A percentile compares a stretch with the other conserved stretches of the same genome.
phyloP scores from a whole-genome alignment of 2,329 filamentous ascomycete species.

The Alternaria sp. region DNA sequence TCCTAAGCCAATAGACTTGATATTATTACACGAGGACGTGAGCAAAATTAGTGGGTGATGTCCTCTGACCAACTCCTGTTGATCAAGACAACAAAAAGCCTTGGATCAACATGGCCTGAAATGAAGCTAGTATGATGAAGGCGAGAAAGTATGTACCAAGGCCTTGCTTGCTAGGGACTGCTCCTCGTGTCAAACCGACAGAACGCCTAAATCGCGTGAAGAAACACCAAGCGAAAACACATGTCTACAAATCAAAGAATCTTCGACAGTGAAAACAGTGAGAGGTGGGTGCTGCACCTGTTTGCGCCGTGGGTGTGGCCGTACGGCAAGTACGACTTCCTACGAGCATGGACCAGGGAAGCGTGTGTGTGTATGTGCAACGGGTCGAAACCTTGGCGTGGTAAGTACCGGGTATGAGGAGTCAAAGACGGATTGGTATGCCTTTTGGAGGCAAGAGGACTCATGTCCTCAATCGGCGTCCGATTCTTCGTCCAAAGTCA shows the following conservation, averaged over 20 bases:
- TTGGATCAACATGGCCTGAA: background rate
- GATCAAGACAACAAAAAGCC: background rate
- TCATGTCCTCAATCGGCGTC: slow-evolving; percentile 22
- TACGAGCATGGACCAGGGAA: background rate
- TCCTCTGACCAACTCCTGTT: slow-evolving; percentile 12
- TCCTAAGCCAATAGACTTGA: background rate
- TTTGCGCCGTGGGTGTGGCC: background rate
- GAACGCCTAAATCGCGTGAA: background rate
- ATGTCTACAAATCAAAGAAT: background rate
- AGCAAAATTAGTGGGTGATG: slow-evolving; percentile 15
- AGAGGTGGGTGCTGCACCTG: background rate
- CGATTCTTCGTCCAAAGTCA: slow-evolving; percentile 35
- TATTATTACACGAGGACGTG: slow-evolving; percentile 19
- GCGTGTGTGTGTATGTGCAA: background rate
- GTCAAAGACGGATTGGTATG: slow-evolving; percentile 16
- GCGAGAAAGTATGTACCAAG: background rate
- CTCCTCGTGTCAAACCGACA: background rate
- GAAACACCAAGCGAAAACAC: background rate
- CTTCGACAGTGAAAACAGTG: background rate
- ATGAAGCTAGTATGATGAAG: background rate
- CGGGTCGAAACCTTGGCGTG: background rate
- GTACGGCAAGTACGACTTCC: background rate
- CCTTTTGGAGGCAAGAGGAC: background rate
- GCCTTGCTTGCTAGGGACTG: background rate
- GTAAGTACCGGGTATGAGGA: slow-evolving; percentile 4